These are phyloP conservation scores for Gastroboletus turbinatus DNA, from an alignment of 1,284 basidiomycete genomes.

Conservation along the genomic window DNA sequence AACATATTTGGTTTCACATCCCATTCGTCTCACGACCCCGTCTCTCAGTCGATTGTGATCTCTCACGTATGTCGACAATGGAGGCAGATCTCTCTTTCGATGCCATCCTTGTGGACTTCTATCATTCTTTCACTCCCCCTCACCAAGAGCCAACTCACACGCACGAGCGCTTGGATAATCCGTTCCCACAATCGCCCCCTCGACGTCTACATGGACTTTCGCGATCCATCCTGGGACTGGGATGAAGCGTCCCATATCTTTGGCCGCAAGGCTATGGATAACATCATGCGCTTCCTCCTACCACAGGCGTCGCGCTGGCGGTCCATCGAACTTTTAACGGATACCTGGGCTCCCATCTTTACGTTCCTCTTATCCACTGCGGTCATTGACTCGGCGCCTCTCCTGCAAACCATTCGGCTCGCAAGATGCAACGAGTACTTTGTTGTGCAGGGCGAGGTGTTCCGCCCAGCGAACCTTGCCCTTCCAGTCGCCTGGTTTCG, in stretches of 20 bases:
- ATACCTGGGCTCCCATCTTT: constrained; percentile 57
- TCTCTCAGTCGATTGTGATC: constrained; percentile 32
- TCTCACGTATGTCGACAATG: constrained; percentile 49
- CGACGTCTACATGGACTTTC: constrained; percentile 50
- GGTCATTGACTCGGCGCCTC: constrained; percentile 33
- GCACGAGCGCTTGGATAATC: constrained; percentile 37
- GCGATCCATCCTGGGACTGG: constrained; percentile 54
- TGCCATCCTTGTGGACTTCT: constrained; percentile 44
- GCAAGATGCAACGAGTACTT: constrained; percentile 57
- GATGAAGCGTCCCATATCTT: constrained; percentile 39
- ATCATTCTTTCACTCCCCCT: constrained; percentile 44
- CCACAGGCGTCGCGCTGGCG: constrained; percentile 47
- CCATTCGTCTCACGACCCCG: constrained; percentile 26
- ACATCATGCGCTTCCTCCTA: constrained; percentile 42
- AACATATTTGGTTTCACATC: constrained; percentile 37
- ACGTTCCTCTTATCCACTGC: constrained; percentile 45
- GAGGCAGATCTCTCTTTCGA: constrained; percentile 44
- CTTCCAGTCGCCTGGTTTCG: constrained; percentile 45
- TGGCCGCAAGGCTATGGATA: constrained; percentile 41
- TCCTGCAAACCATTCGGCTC: constrained; percentile 43
- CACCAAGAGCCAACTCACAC: constrained; percentile 35
- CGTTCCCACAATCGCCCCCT: constrained; percentile 45
- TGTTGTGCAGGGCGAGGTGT: constrained; percentile 41
- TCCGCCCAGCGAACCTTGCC: constrained; percentile 42
- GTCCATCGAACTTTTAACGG: constrained; percentile 46